Evolutionary conservation across 2,329 filamentous ascomycete genomes (phyloP), one percentile per base, ranked within the genome.

Genomic region (Fusarium armeniacum): DNA sequence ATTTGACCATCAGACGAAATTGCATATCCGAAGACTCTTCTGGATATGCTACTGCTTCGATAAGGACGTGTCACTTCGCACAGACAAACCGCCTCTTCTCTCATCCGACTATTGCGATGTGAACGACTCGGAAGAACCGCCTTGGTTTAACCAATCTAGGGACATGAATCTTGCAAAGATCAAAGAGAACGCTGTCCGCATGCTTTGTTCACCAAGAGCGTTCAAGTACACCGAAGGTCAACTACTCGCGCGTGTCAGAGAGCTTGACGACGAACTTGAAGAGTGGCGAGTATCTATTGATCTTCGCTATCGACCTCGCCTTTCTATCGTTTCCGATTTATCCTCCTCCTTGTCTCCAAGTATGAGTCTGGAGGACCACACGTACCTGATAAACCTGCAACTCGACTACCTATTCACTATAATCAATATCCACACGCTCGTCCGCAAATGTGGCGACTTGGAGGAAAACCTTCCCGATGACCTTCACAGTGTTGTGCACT

Each of bases 221-320:
- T 73, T 75, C 7, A 63, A 57, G 35, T 62, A 67, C 10, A 67
- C 64, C 0, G 76, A 77, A 3, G 59, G 71, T 4, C 65, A 77
- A 22, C 58, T 77, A 1, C 56, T 77, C 1, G 52, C 69, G 0
- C 61, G 69, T 5, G 74, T 78, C 49, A 73, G 77, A 6, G 67
- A 76, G 24, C 47, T 78, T 2, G 77, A 78, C 8, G 67, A 77
- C 24, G 76, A 78, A n/a, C 68, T 78, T 20, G 77, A 78, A 49
- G 62, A 63, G n/a, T 78, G 77, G 77, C 67, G 77, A 7, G 43
- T 77, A n/a, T 73, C 75, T 0, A 54, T 78, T 5, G 53, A 53
- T 20, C 53, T 51, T 28, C 67, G 57, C 4, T 70, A 67, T 46
- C 62, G 67, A 9, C 67, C 67, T 4, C 44, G 67, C 8, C 30